Evolutionary conservation across 306 rosid species (phyloP), one percentile per base, ranked within the genome.

Genomic region (Heteromeles arbutifolia): DNA sequence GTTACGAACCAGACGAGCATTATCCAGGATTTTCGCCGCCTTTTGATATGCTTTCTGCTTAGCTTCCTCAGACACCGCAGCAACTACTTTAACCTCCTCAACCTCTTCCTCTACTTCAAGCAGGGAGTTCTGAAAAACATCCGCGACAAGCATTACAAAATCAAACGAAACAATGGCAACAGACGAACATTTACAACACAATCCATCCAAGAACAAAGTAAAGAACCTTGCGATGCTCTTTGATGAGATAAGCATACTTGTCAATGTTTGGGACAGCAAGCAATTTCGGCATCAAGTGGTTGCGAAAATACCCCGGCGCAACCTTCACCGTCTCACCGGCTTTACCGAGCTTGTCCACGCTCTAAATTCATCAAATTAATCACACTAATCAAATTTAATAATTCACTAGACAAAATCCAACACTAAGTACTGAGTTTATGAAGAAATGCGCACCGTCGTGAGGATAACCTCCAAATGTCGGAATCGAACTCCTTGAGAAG

Each of bases 211-310:
- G 3, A 37, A 28, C 44, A 71, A 28, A 79, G 70, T 26, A 22
- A 48, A 52, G 8, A 71, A 88, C 96, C 97, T 85, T 87, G 78
- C 88, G 91, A 76, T 94, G 98, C 78, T 91, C 89, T 2, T 72
- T 82, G 66, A 94, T 77, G 61, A 94, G 94, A 86, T 82, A 82
- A 11, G 91, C 90, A 83, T 90, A 94, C 85, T 91, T 91, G 70
- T 94, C 94, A 66, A 90, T 90, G 79, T 94, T 94, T 43, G 97
- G 98, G 28, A 91, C 96, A 48, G 97, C 97, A 2, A 94, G 86
- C 79, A 94, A 84, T 85, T 94, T 91, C 54, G 98, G 98, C 98
- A 94, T 91, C 77, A 94, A 87, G 70, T 91, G 94, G 83, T 94
- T 94, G 72, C 97, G 96, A 64, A 94, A 94, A 90, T 76, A 85